These are phyloP conservation scores for Globisporangium camurandrum DNA, from an alignment of 352 stramenopile species.

Conservation along the genomic window DNA sequence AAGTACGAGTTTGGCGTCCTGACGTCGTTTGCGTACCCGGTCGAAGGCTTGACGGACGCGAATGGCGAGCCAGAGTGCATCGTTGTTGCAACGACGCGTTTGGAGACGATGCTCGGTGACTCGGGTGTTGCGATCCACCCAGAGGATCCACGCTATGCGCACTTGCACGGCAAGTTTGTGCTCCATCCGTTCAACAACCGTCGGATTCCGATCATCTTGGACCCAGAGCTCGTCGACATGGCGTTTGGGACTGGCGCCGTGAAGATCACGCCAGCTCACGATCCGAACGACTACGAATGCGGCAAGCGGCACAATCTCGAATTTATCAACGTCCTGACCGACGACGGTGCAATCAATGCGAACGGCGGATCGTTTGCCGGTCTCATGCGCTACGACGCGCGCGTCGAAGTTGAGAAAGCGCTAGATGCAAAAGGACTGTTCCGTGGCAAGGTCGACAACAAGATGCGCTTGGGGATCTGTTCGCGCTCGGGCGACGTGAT, in stretches of 20 bases:
- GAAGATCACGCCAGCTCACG: conserved; percentile 99
- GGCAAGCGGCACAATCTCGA: conserved; percentile 95
- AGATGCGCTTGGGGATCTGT: conserved; percentile 97
- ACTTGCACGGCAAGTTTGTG: conserved; percentile 97
- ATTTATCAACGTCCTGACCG: conserved; percentile 97
- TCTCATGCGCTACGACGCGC: conserved; percentile 88
- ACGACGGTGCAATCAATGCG: conserved; percentile 95
- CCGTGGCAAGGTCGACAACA: conserved; percentile 96
- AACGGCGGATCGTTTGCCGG: conserved; percentile 86
- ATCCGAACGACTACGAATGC: conserved; percentile 99
- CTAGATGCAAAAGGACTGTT: conserved; percentile 93
- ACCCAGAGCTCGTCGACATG: conserved; percentile 98
- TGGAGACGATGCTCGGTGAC: conserved; percentile 99
- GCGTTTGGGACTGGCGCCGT: conserved; percentile 96
- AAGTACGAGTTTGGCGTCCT: conserved; percentile 99
- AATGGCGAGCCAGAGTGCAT: no score
- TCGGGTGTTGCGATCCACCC: conserved; percentile 98
- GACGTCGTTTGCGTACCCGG: conserved; percentile 96
- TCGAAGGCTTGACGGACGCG: conserved; percentile 88
- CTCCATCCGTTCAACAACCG: conserved; percentile 97
- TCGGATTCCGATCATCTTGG: conserved; percentile 96
- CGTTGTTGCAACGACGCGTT: conserved; percentile 91
- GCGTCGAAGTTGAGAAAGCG: conserved; percentile 84
- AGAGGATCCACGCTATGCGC: conserved; percentile 96
- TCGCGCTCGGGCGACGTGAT: conserved; percentile 98